phyloP scores from a whole-genome alignment of 371 early-diverging fungal genomes.

The Mucor racemosus region DNA sequence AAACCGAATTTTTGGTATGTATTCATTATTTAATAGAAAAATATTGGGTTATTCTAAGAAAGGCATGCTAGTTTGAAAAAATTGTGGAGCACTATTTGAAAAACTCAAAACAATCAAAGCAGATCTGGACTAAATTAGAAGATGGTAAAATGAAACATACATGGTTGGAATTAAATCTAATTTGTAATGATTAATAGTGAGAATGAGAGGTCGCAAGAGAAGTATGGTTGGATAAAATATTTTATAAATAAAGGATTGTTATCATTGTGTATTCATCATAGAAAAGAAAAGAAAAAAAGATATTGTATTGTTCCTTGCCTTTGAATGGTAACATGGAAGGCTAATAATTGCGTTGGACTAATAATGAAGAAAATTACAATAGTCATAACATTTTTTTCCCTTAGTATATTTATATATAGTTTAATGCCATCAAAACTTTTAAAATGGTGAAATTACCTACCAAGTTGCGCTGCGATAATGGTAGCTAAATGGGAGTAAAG shows the following conservation, averaged over 20 bases:
- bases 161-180: background rate
- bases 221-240: constrained; percentile 80
- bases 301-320: too few relatives aligned
- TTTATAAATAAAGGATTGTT: background rate
- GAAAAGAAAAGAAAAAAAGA: too few relatives aligned
- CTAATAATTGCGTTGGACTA: too few relatives aligned
- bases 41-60: background rate
- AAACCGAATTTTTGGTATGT: constrained; percentile 73
- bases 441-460: too few relatives aligned
- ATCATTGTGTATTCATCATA: too few relatives aligned
- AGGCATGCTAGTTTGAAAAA: constrained; percentile 62
- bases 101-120: constrained; percentile 55
- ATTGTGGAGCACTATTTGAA: constrained; percentile 74
- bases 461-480: too few relatives aligned
- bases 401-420: too few relatives aligned
- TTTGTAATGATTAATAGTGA: constrained; percentile 55
- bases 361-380: too few relatives aligned
- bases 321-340: too few relatives aligned
- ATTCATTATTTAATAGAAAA: background rate
- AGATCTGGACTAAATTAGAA: constrained; percentile 75
- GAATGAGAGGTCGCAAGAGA: constrained; percentile 90
- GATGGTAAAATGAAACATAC: constrained; percentile 68
- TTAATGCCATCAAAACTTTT: too few relatives aligned
- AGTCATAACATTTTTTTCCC: too few relatives aligned
- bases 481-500: too few relatives aligned